A percentile compares a stretch with the other conserved stretches of the same genome.
Conservation (phyloP, 129 eudicot genomes). For the Smallanthus sonchifolius region DNA sequence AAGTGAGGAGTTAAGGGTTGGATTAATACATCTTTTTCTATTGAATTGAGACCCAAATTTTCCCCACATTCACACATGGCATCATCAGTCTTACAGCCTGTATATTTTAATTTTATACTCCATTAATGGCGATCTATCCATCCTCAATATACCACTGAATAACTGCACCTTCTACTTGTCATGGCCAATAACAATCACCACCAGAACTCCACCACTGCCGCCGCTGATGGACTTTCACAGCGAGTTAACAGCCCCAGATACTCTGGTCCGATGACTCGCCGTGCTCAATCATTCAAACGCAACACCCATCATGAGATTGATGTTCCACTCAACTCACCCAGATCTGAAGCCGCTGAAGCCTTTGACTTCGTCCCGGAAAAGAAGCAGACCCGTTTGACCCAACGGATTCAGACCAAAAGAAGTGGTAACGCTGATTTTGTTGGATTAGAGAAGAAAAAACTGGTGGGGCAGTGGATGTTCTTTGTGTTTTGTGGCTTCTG, state of each 20-base stretch:
- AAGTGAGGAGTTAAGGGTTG: too few species aligned
- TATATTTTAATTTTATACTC: too few species aligned
- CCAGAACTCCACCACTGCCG: conserved; percentile 17
- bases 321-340: conserved; percentile 67
- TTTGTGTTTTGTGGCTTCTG: conserved; percentile 68
- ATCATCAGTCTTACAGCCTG: conserved; percentile 20
- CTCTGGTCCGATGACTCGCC: conserved; percentile 93
- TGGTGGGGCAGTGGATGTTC: conserved; percentile 82
- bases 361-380: conserved; percentile 53
- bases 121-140: conserved; percentile 29
- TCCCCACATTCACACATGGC: background rate
- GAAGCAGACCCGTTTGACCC: conserved; percentile 57
- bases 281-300: conserved; percentile 84
- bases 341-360: conserved; percentile 71
- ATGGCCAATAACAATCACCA: conserved; percentile 23
- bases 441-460: conserved; percentile 49
- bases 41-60: too few species aligned
- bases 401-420: conserved; percentile 44
- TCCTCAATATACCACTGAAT: conserved; percentile 2
- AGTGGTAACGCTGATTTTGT: conserved; percentile 1
- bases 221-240: conserved; percentile 51
- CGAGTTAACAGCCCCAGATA: conserved; percentile 82
- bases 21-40: too few species aligned
- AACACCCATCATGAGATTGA: conserved; percentile 69
- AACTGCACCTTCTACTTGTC: background rate